phyloP scores from a whole-genome alignment of 2,329 filamentous ascomycete genomes.

The Aspergillus sp. region DNA sequence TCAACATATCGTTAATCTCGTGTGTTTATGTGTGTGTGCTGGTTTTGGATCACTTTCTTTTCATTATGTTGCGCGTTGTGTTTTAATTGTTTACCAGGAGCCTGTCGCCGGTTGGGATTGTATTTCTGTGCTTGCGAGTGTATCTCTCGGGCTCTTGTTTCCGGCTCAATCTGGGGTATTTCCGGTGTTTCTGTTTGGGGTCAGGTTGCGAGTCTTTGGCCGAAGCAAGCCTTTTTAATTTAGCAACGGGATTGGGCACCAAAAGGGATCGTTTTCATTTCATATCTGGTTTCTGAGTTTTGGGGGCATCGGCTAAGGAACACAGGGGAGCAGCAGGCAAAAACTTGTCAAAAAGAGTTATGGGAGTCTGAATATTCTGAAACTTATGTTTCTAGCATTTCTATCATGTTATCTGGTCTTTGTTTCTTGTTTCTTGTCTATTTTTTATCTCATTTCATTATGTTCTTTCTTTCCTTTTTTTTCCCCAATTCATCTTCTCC shows the following conservation, averaged over 20 bases:
- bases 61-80: no score
- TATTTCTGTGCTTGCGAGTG: constrained; percentile 10
- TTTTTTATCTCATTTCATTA: not conserved
- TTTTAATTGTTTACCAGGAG: not conserved
- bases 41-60: no score
- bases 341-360: constrained; percentile 15
- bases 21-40: constrained; percentile 1
- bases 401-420: constrained; percentile 7
- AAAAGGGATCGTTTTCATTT: constrained; percentile 10
- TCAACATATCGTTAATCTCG: not conserved
- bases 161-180: constrained; percentile 10
- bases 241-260: constrained; percentile 8
- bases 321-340: constrained; percentile 12
- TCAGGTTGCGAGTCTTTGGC: constrained; percentile 12
- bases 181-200: constrained; percentile 13
- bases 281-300: not conserved
- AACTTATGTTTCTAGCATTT: constrained; percentile 2
- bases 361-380: constrained; percentile 17
- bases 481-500: not conserved
- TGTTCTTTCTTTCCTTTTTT: not conserved
- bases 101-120: constrained; percentile 8
- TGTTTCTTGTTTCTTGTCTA: constrained; percentile 3
- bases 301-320: constrained; percentile 13
- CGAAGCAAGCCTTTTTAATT: constrained; percentile 7
- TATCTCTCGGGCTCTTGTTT: constrained; percentile 14